phyloP scores from a whole-genome alignment of 176 grass and related monocot genomes.

The Aegilops speltoides region DNA sequence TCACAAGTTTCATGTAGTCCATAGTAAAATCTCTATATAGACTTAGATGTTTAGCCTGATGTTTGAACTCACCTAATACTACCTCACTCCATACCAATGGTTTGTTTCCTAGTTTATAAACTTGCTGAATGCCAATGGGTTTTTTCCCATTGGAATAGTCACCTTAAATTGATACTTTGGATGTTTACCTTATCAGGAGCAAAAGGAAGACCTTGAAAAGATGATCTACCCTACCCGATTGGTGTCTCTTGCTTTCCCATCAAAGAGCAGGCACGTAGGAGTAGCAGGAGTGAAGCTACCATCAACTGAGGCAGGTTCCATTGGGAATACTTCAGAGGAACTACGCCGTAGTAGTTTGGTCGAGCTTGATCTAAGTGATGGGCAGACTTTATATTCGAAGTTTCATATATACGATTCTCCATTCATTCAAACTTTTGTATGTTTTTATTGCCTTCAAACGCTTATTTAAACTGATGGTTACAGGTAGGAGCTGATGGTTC shows the following conservation, averaged over 20 bases:
- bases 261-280: conserved; percentile 30
- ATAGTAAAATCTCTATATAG: too few relatives aligned
- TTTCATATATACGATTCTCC: conserved; percentile 23
- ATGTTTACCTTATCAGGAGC: conserved; percentile 36
- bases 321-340: conserved; percentile 26
- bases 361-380: conserved; percentile 79
- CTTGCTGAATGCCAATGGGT: background rate
- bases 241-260: conserved; percentile 55
- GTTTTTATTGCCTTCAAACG: conserved; percentile 3
- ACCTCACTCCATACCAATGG: background rate
- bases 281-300: conserved; percentile 14
- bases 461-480: conserved; percentile 22
- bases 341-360: conserved; percentile 51
- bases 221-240: conserved; percentile 72
- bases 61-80: background rate
- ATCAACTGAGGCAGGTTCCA: conserved; percentile 26
- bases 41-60: background rate
- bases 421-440: conserved; percentile 4
- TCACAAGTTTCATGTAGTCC: too few relatives aligned
- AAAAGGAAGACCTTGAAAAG: conserved; percentile 54
- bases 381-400: conserved; percentile 69
- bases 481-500: conserved; percentile 93
- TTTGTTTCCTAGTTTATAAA: conserved; percentile 8
- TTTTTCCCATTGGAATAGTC: background rate
- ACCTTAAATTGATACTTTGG: conserved; percentile 11